Conservation (phyloP, 192 early-diverging fungal species). For the Linnemannia schmuckeri region DNA sequence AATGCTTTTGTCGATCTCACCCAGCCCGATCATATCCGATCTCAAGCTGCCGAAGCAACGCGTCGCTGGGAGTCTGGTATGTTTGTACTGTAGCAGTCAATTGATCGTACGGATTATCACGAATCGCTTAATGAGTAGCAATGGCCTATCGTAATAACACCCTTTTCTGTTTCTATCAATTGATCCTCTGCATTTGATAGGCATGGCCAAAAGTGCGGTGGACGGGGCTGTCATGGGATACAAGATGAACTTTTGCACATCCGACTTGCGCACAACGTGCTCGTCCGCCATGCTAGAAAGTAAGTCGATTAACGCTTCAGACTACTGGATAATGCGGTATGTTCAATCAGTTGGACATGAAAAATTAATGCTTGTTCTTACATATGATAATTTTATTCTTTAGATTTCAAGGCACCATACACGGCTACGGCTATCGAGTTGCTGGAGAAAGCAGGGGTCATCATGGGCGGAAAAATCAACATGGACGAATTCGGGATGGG, state of each 20-base stretch:
- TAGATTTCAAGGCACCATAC: conserved; percentile 77
- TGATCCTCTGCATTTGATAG: not conserved
- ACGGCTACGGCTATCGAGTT: conserved; percentile 79
- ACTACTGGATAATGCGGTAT: not conserved
- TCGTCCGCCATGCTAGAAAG: conserved; percentile 77
- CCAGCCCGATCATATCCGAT: conserved; percentile 23
- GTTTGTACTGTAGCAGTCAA: not conserved
- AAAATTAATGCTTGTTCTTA: not conserved
- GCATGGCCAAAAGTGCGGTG: conserved; percentile 57
- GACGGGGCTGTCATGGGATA: conserved; percentile 78
- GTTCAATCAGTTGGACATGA: not conserved
- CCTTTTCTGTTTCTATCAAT: not conserved
- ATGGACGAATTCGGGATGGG: conserved; percentile 99
- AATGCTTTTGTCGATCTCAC: conserved; percentile 62
- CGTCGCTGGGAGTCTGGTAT: conserved; percentile 52
- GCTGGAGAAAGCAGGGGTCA: conserved; percentile 72
- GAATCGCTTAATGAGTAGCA: not conserved
- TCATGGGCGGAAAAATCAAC: conserved; percentile 86
- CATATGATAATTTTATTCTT: not conserved
- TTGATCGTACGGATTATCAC: too few species aligned
- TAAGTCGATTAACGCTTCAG: conserved; percentile 28
- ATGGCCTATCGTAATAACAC: not conserved
- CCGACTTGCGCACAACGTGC: conserved; percentile 76
- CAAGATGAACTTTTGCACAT: conserved; percentile 87
- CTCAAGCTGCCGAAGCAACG: conserved; percentile 39